These are phyloP conservation scores for Trametes coccinea DNA, from an alignment of 768 basidiomycete species.

Conservation along the genomic window DNA sequence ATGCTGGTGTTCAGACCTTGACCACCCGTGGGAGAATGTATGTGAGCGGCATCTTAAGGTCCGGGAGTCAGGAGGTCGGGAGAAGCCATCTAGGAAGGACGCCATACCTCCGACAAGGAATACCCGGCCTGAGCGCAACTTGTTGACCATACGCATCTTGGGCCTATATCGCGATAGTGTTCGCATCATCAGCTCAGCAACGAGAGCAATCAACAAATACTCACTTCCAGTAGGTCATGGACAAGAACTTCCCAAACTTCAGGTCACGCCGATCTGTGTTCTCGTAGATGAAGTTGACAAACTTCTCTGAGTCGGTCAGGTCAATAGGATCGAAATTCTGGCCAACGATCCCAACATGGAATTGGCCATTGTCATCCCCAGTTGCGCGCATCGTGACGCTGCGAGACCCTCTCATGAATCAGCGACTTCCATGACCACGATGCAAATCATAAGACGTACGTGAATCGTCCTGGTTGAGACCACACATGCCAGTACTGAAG, in stretches of 20 bases:
- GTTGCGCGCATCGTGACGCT: conserved; percentile 23
- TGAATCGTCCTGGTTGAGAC: conserved; percentile 17
- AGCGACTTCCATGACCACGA: background rate
- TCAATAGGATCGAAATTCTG: conserved; percentile 18
- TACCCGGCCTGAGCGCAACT: conserved; percentile 43
- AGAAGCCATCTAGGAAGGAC: background rate
- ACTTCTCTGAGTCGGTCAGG: conserved; percentile 27
- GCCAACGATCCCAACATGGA: conserved; percentile 7
- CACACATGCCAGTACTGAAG: conserved; percentile 21
- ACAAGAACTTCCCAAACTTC: conserved; percentile 29
- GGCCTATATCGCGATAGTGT: conserved; percentile 32
- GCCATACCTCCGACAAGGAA: conserved; percentile 47
- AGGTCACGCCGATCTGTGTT: conserved; percentile 33
- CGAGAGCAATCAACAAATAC: conserved; percentile 14
- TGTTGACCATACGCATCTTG: conserved; percentile 50
- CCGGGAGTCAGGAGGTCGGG: background rate
- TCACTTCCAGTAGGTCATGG: conserved; percentile 30
- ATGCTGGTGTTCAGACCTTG: conserved; percentile 36
- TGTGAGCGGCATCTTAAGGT: conserved; percentile 36
- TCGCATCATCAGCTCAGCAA: background rate
- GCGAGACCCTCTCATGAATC: background rate
- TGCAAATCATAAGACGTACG: conserved; percentile 1
- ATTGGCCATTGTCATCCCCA: background rate
- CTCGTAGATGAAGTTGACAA: conserved; percentile 34
- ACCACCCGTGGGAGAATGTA: conserved; percentile 45